A percentile compares a stretch with the other conserved stretches of the same genome.
These are phyloP conservation scores for Coprinopsis sp. DNA, from an alignment of 768 basidiomycete genomes.

Conservation along the genomic window DNA sequence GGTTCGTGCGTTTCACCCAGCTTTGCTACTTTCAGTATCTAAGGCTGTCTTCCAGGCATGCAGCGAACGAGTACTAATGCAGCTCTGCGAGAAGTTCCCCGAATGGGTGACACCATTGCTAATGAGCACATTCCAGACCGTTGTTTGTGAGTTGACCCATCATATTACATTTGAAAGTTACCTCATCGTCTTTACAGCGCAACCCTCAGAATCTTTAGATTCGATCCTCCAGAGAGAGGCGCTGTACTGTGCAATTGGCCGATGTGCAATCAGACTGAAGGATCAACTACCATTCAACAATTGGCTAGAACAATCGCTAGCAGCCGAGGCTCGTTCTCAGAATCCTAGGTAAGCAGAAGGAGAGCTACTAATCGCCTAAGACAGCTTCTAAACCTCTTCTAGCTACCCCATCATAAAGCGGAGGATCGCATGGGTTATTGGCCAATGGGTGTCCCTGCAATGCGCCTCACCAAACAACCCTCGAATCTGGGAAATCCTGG, in stretches of 20 bases:
- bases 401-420: constrained; percentile 92
- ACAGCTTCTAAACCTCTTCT: constrained; percentile 7
- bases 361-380: neutral
- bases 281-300: constrained; percentile 61
- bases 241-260: constrained; percentile 84
- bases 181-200: constrained; percentile 25
- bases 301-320: constrained; percentile 63
- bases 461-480: constrained; percentile 56
- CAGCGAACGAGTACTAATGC: constrained; percentile 87
- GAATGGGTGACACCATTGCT: constrained; percentile 68
- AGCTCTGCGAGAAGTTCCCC: constrained; percentile 65
- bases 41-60: constrained; percentile 59
- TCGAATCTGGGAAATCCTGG: constrained; percentile 74
- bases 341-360: constrained; percentile 49
- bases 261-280: constrained; percentile 63
- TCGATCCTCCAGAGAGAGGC: constrained; percentile 78
- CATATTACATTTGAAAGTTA: neutral
- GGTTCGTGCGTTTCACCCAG: constrained; percentile 41
- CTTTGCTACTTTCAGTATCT: neutral
- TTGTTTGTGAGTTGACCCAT: constrained; percentile 45
- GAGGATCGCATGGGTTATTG: constrained; percentile 92
- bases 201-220: constrained; percentile 48
- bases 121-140: constrained; percentile 50
- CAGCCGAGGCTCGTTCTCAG: constrained; percentile 52
- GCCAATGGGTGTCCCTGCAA: constrained; percentile 78